phyloP scores from a whole-genome alignment of 768 basidiomycete genomes.

The Amanita thiersii region DNA sequence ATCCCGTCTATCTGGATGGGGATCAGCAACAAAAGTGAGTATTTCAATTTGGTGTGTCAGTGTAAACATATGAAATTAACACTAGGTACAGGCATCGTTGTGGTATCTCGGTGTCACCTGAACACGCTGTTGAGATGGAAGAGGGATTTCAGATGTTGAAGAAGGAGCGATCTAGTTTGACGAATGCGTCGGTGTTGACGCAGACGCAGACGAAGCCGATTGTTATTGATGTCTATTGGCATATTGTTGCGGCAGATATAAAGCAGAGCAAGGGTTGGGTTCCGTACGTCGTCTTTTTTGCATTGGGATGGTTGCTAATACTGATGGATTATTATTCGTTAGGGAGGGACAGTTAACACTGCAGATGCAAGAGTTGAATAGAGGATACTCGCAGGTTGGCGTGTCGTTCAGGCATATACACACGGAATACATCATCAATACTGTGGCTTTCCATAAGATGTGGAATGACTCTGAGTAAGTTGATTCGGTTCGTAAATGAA shows the following conservation, averaged over 20 bases:
- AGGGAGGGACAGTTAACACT: slow-evolving; percentile 8
- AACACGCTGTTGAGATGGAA: not conserved
- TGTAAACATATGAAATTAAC: too few species aligned
- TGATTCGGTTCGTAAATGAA: not conserved
- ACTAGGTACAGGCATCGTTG: too few species aligned
- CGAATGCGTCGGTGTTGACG: not conserved
- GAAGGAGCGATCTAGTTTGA: too few species aligned
- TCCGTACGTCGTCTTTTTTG: slow-evolving; percentile 16
- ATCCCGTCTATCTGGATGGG: too few species aligned
- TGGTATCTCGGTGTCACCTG: not conserved
- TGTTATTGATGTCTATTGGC: slow-evolving; percentile 24
- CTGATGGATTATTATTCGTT: not conserved
- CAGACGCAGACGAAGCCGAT: not conserved
- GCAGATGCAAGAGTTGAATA: slow-evolving; percentile 7
- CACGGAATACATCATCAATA: not conserved
- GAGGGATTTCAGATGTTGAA: not conserved
- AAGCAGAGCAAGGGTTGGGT: slow-evolving; percentile 22
- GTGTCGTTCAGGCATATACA: not conserved
- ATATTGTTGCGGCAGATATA: slow-evolving; percentile 25
- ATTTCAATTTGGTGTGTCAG: too few species aligned
- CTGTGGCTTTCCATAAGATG: not conserved
- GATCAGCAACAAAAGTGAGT: too few species aligned
- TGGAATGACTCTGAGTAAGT: not conserved
- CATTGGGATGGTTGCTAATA: not conserved
- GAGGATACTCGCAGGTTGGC: not conserved